Evolutionary conservation across 352 stramenopile species (phyloP), one percentile per base, ranked within the genome.

Genomic region (Phytophthora pseudosyringae): DNA sequence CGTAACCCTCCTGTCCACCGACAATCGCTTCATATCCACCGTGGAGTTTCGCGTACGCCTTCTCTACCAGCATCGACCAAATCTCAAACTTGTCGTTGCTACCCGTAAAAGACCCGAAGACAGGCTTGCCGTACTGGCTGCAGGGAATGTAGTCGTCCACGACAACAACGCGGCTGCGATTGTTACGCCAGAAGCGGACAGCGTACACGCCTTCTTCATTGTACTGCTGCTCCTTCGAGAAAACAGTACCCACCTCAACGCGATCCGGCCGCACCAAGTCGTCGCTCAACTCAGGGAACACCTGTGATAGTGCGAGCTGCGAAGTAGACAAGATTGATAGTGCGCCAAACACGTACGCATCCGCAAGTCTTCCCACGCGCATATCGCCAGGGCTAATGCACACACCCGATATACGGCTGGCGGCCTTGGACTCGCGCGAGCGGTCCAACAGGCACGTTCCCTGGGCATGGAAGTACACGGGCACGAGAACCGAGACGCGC

Each of bases 21-120:
- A 96, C 78, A 44, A 98, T 92, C 4, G 76, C 71, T 38, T 93
- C 87, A 69, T 98, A 98, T 28, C 81, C 89, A 32, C 94, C 94
- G 66, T 95, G 89, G 29, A 97, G 83, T 60, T 98, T 98, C 1
- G 95, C 93, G 69, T 98, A 98, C n/a, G 94, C 94, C 64, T 98
- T 98, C 69, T 98, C 95, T 15, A 98, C 66, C 18, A 98, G 75
- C 44, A 97, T 56, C 12, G 92, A 93, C 95, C 94, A 98, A 45
- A 98, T 88, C 71, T 98, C 93, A 69, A 94, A 94, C 66, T 93
- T 93, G 38, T 69, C 81, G 52, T 87, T 89, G 66, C 67, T 85
- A 46, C 86, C 86, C 2, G 86, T 95, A 61, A 95, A 94, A 26
- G 85, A 91, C 5, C 76, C 87, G 39, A 95, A 95, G 3, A 93